Base-by-base conservation (phyloP, 495 filamentous ascomycete species). In the Penicillium lividum region DNA sequence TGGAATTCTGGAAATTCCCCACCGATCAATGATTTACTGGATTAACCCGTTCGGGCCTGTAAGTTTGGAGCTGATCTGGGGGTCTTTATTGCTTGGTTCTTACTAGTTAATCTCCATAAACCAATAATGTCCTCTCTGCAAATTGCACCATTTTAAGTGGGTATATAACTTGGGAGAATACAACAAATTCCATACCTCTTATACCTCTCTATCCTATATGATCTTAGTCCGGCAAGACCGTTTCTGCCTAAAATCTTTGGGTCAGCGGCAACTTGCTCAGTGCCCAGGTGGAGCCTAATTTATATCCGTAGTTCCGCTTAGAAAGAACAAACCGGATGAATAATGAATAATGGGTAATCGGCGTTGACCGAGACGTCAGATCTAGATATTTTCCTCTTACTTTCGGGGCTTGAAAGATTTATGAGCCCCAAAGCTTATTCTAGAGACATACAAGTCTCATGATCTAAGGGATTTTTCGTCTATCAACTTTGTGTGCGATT, bases 41-140 rank as follows among this genome's bases (percentile, higher is more conserved):
- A 58, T 63, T 60, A 30, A 42, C 62, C 62, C n/a, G 29, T 62
- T 62, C 42, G 53, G 62, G 59, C 25, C 54, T 58, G 62, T 66
- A 62, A 57, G 59, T 30, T 30, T 43, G 38, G 45, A 49, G 27
- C 18, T 15, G 38, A 40, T 40, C 38, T 40, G 38, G 38, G 38
- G 38, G 38, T 40, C 38, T n/a, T 16, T 40, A 47, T 47, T 47
- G 45, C 7, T 49, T 33, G 45, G 5, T 40, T 22, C 22, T 22
- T 16, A n/a, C 38, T 36, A 40, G 13, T n/a, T 9, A 27, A 46
- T 46, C 3, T 22, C 43, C n/a, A 7, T 46, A 10, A 7, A 25
- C 43, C 43, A 46, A 27, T 46, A 22, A 10, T 46, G 25, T 46
- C 7, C 10, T 40, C 27, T 27, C 18, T 11, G 10, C 1, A 42